Base-by-base conservation (phyloP, 352 stramenopile genomes). In the Elongisporangium prolatum region DNA sequence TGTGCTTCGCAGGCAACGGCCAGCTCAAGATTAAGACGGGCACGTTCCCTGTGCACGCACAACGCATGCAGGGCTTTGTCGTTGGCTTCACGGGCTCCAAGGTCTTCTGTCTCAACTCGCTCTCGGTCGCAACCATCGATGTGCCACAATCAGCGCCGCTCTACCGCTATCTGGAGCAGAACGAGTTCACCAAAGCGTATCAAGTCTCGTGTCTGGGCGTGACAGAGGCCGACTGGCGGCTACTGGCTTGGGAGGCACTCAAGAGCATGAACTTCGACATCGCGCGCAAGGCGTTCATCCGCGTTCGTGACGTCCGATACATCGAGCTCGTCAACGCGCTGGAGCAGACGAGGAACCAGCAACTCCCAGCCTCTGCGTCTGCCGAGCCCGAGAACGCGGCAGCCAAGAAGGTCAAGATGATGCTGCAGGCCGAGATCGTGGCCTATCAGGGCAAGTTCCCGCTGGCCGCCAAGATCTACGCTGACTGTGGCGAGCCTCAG, bases 1-100 rank as follows among this genome's bases (percentile, higher is more conserved):
- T 98, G 44, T 98, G 95, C 68, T 98, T 96, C 61, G 90, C 80
- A 4, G 86, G 88, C 17, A 91, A 89, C 56, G 78, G 75, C 1
- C 84, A 90, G 60, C 84, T 98, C 25, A 91, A 89, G 75, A 96
- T 98, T 60, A 96, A 95, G 57, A 96, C 91, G 4, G 91, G 86
- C 16, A 75, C 77, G 49, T 97, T 97, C 51, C 86, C 88, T 7
- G 86, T 96, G 2, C 85, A 97, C 62, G 70, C 80, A 3, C 93
- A 98, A 61, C 83, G 84, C 37, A 94, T 97, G 78, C 83, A 92
- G 51, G 94, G 92, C 55, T 95, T 97, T 55, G 93, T 98, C 18
- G 80, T 98, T 9, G 91, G 91, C 13, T 98, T 98, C 60, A 85
- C 84, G 25, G 89, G 92, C 52, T 92, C 86, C 16, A 97, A 97